Evolutionary conservation across 768 basidiomycete genomes (phyloP).

Genomic region (Tubosaeta sp.): DNA sequence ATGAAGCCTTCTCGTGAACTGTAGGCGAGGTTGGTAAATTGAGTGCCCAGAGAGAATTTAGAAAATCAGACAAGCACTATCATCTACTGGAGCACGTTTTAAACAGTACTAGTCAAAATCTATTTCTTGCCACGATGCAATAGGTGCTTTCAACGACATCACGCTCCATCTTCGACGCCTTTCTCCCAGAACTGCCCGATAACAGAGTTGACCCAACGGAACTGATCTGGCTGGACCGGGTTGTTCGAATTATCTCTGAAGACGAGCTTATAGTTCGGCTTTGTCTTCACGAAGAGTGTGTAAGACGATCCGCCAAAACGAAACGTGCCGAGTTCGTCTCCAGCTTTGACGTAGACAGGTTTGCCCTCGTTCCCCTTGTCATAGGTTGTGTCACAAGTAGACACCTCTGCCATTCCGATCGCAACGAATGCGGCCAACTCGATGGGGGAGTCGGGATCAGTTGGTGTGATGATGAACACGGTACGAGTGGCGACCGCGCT

Average conservation of each 20-base stretch:
- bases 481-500: constrained; percentile 44
- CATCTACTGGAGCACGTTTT: too few relatives aligned
- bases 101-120: too few relatives aligned
- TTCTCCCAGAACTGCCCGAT: constrained; percentile 11
- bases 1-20: too few relatives aligned
- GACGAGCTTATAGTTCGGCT: constrained; percentile 4
- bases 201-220: constrained; percentile 5
- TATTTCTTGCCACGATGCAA: too few relatives aligned
- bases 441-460: constrained; percentile 38
- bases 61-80: too few relatives aligned
- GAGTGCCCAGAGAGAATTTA: too few relatives aligned
- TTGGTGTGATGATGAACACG: constrained; percentile 50
- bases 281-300: constrained; percentile 34
- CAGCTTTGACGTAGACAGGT: background rate
- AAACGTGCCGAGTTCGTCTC: constrained; percentile 44
- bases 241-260: constrained; percentile 6
- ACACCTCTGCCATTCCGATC: constrained; percentile 64
- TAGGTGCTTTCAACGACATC: too few relatives aligned
- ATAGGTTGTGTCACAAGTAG: constrained; percentile 12
- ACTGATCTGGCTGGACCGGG: constrained; percentile 1
- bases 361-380: background rate
- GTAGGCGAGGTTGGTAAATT: too few relatives aligned
- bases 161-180: too few relatives aligned
- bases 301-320: constrained; percentile 58
- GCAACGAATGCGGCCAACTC: constrained; percentile 53